Evolutionary conservation across 2,329 filamentous ascomycete genomes (phyloP), one percentile per base, ranked within the genome.

Genomic region (Fusarium nodosum): DNA sequence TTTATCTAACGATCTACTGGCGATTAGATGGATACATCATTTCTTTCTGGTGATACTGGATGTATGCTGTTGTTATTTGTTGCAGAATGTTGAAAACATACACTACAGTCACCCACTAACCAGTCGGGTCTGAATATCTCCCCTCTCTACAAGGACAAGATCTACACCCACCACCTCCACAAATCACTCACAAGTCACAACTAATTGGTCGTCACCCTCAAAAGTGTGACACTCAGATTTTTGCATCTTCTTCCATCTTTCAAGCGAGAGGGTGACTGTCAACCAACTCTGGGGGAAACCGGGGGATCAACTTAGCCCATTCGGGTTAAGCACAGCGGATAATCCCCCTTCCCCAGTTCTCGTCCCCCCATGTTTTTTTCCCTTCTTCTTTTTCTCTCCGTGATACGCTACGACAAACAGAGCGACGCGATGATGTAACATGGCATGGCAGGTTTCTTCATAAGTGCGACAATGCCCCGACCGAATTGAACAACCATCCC

Each of bases 321-420:
- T 36, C 28, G 15, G 30, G 44, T 12, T 33, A 60, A 62, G 51
- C n/a, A 12, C 12, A n/a, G 39, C 47, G 60, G 64, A 30, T 60
- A 48, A 46, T 48, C 55, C 41, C 42, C 64, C 47, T 57, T 18
- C 24, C 45, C 45, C 34, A 48, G 46, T 28, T 36, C 20, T 20
- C 18, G 26, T 60, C n/a, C 62, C 56, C 55, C 66, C 66, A 64
- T 66, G 39, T 70, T 69, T 52, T 62, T 42, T 59, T 55, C 39
- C 34, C 24, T 15, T 20, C 30, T 33, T 16, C 13, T n/a, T 39
- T 20, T 38, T 18, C 11, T 64, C 60, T 54, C 50, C 42, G 60
- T 65, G 55, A 13, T 15, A 28, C 24, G 42, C 38, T 54, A 33
- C 55, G 33, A 45, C 63, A 46, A 22, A 42, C 34, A 38, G 16